Evolutionary conservation across 192 early-diverging fungal species (phyloP).

Genomic region (Jimgerdemannia flammicorona): DNA sequence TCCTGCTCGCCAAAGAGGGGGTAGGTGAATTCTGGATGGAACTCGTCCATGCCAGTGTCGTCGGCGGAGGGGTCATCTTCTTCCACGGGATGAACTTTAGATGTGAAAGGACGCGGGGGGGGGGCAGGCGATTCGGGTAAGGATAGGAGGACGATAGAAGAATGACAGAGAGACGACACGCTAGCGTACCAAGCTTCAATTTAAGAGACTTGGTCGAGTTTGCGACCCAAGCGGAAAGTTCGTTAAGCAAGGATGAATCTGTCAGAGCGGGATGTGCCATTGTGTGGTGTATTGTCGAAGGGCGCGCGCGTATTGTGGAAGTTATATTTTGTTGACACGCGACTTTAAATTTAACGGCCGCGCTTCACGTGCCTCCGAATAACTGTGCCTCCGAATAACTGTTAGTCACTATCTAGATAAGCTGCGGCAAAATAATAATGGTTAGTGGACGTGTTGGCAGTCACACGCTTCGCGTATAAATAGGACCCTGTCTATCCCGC

Average conservation of each 20-base stretch:
- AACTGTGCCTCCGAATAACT: no score
- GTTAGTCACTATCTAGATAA: no score
- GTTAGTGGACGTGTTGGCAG: no score
- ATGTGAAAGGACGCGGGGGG: not conserved
- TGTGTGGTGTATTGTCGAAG: not conserved
- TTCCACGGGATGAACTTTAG: not conserved
- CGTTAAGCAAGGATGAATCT: not conserved
- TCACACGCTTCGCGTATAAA: no score
- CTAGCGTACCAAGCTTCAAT: not conserved
- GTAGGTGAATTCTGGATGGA: conserved; percentile 86
- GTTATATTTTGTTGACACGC: not conserved
- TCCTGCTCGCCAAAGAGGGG: conserved; percentile 87
- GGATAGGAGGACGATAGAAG: not conserved
- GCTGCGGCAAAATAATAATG: no score
- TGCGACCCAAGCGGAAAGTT: not conserved
- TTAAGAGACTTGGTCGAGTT: not conserved
- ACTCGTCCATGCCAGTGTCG: conserved; percentile 23
- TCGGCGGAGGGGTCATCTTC: conserved; percentile 3
- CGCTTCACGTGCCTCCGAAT: no score
- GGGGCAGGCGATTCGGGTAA: not conserved
- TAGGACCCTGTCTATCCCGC: no score
- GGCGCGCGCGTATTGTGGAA: not conserved
- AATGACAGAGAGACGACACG: not conserved
- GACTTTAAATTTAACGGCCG: not conserved
- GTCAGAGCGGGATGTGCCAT: not conserved